phyloP scores from a whole-genome alignment of 371 early-diverging fungal species.

The Mortierella sp. region DNA sequence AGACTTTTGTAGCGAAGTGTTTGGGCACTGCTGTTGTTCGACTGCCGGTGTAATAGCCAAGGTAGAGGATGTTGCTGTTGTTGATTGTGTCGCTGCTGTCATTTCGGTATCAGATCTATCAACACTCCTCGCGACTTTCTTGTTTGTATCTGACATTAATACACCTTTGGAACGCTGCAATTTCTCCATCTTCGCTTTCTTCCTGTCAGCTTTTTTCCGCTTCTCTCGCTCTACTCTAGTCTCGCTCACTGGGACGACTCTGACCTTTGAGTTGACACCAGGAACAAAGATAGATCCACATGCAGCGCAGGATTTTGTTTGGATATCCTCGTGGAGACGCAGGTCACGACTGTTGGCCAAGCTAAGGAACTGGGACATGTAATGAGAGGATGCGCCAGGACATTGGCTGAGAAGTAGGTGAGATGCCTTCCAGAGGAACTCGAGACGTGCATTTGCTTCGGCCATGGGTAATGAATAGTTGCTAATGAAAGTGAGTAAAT shows the following conservation, averaged over 20 bases:
- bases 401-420: conserved; percentile 30
- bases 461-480: conserved; percentile 14
- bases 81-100: neutral
- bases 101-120: neutral
- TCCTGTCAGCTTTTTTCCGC: conserved; percentile 21
- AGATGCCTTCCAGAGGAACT: conserved; percentile 54
- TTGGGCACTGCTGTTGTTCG: neutral
- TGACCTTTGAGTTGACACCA: conserved; percentile 40
- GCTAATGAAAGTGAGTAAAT: neutral
- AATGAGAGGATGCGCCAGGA: conserved; percentile 42
- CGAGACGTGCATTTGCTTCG: conserved; percentile 40
- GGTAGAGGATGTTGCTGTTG: too few species aligned
- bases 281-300: conserved; percentile 54
- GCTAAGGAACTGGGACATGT: conserved; percentile 49
- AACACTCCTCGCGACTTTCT: too few species aligned
- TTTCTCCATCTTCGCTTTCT: conserved; percentile 17
- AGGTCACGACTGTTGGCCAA: conserved; percentile 38
- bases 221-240: conserved; percentile 20
- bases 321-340: conserved; percentile 48
- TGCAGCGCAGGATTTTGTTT: conserved; percentile 42
- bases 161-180: neutral
- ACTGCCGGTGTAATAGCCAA: too few species aligned
- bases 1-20: neutral
- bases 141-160: too few species aligned
- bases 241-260: conserved; percentile 28